Base-by-base conservation (phyloP, 768 basidiomycete species). In the Saitozyma podzolica region DNA sequence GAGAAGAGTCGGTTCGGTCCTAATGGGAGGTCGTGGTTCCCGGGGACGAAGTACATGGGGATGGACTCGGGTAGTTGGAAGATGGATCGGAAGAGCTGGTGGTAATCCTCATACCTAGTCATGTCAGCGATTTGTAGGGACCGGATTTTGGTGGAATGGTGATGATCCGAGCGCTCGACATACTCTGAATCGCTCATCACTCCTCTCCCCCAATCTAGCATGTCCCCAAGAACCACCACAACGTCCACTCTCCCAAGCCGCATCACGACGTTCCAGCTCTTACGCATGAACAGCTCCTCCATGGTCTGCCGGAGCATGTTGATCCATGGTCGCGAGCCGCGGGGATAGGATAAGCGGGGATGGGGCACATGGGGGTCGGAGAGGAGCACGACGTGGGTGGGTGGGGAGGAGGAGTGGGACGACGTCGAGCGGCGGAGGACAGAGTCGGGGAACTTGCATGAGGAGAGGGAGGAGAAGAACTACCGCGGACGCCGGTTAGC, bases 301-400 rank as follows among this genome's bases (percentile, higher is more conserved):
- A 92, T 75, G 63, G 86, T 72, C 67, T 86, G 87, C 14, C 85
- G 84, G 6, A 91, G 69, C 58, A 83, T 83, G 59, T 86, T 85
- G 20, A 89, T 77, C 72, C 85, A 78, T 20, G 82, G 72, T 5
- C 81, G 74, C 6, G 89, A 84, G 45, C 80, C 85, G 9, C 87
- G 86, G 2, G 69, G 53, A 76, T 92, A 92, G 4, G 90, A 90
- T 50, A 84, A 82, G 52, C 83, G 83, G 76, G 76, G 78, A 68
- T 93, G 88, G 50, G 91, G 83, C 37, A 95, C 85, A 79, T 95
- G 92, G 0, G 92, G 90, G 80, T 96, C 94, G 11, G 93, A 88
- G 42, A 93, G 82, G 51, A 95, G 81, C n/a, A 96, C 85, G 19
- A 91, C 81, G 76, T 87, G 89, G 0, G 85, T 80, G 6, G 81